A percentile compares a stretch with the other conserved stretches of the same genome.
These are phyloP conservation scores for Exophiala oligosperma DNA, from an alignment of 2,329 filamentous ascomycete genomes.

Conservation along the genomic window DNA sequence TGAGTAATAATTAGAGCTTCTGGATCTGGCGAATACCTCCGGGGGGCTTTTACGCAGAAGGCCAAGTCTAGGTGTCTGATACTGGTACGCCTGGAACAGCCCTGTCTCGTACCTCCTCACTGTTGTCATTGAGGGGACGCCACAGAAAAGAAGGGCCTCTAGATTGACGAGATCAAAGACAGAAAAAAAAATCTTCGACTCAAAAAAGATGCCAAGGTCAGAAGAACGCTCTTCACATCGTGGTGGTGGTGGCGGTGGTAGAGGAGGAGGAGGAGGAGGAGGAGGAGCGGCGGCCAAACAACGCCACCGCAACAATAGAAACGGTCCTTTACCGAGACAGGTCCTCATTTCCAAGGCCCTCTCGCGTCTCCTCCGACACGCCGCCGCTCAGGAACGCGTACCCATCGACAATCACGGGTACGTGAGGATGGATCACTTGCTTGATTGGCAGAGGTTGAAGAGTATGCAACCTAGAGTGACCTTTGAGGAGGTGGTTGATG, in stretches of 20 bases:
- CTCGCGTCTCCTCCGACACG: conserved; percentile 61
- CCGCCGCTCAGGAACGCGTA: conserved; percentile 60
- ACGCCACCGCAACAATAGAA: not conserved
- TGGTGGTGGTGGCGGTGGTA: conserved; percentile 1
- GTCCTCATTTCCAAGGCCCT: conserved; percentile 51
- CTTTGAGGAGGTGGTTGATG: conserved; percentile 68
- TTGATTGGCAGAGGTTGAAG: conserved; percentile 61
- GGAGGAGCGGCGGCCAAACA: conserved; percentile 5
- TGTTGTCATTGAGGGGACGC: no score
- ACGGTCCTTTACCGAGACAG: conserved; percentile 33
- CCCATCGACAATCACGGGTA: conserved; percentile 61
- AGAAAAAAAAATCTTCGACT: not conserved
- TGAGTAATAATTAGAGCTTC: no score
- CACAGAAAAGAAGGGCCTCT: no score
- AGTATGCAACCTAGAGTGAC: conserved; percentile 64
- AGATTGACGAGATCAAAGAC: no score
- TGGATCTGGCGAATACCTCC: no score
- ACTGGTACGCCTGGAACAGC: no score
- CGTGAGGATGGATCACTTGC: conserved; percentile 60
- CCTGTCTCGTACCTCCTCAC: no score
- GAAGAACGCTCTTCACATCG: not conserved
- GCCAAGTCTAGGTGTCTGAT: no score
- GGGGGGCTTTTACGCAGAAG: no score
- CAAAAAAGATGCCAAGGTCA: not conserved
- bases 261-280: conserved; percentile 1